Conservation (phyloP, 2,329 filamentous ascomycete species). For the Neocatenulostroma microsporum region DNA sequence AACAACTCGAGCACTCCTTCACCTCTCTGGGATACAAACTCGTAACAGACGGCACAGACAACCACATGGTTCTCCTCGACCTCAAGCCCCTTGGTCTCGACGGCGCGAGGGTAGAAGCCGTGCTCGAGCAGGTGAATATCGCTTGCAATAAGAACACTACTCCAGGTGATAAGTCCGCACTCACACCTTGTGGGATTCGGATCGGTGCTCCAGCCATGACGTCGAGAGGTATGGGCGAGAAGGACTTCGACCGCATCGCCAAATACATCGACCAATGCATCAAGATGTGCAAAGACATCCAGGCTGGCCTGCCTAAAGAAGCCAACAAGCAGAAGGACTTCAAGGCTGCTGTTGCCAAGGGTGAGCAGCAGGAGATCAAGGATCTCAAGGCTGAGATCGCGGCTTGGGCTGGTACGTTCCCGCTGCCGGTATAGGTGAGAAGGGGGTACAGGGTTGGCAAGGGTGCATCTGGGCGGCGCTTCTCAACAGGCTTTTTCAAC, state of each 20-base stretch:
- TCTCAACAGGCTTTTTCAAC: slow-evolving; percentile 1
- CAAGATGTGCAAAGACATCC: slow-evolving; percentile 83
- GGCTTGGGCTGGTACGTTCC: slow-evolving; percentile 80
- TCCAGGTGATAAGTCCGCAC: slow-evolving; percentile 91
- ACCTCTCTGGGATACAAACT: slow-evolving; percentile 85
- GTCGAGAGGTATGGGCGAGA: slow-evolving; percentile 81
- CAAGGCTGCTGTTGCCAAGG: slow-evolving; percentile 79
- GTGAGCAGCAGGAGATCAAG: slow-evolving; percentile 64
- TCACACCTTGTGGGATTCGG: slow-evolving; percentile 89
- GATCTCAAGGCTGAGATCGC: slow-evolving; percentile 83
- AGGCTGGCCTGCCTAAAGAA: slow-evolving; percentile 80
- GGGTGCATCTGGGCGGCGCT: no score
- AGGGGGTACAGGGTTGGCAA: neutral
- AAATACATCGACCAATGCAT: slow-evolving; percentile 82
- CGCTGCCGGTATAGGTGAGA: slow-evolving; percentile 64
- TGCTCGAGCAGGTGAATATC: slow-evolving; percentile 97
- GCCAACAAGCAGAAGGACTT: slow-evolving; percentile 99
- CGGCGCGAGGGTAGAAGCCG: slow-evolving; percentile 88
- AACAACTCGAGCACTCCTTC: slow-evolving; percentile 72
- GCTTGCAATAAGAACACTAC: slow-evolving; percentile 99
- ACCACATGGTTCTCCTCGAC: slow-evolving; percentile 93
- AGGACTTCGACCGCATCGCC: slow-evolving; percentile 86
- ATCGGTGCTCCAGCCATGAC: slow-evolving; percentile 98
- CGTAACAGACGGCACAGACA: slow-evolving; percentile 91
- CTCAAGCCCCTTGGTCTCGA: slow-evolving; percentile 75